Base-by-base conservation (phyloP, 768 basidiomycete genomes). In the Leccinum subtestaceum region DNA sequence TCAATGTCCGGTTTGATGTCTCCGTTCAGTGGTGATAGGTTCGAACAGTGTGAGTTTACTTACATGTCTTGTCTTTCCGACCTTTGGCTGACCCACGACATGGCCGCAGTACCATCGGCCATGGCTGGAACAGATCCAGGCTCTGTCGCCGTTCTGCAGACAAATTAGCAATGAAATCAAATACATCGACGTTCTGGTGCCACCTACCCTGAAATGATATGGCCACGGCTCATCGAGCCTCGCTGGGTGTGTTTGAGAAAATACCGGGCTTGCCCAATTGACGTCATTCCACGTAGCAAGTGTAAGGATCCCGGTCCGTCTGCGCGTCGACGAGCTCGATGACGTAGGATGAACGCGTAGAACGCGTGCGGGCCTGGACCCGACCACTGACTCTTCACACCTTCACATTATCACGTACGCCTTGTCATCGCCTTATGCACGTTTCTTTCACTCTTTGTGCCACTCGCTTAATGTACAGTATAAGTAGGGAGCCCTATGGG, bases 1-100 rank as follows among this genome's bases (percentile, higher is more conserved):
- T 69, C 54, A 1, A 63, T 80, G 65, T 88, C 79, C 2, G 86
- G 86, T 68, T 88, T 88, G 56, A 88, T 79, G 60, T 87, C 85
- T 15, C 86, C 87, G 56, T 86, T 83, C 53, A 84, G 71, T 7
- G 87, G 86, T 1, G 86, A 0, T 32, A 32, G 32, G 32, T 32
- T 12, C 32, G 4, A 32, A 5, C 4, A 46, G 7, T 5, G 19
- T 13, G 27, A 48, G 38, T 31, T n/a, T 12, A 61, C 75, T 69
- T 67, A 84, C 84, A 65, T 74, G 69, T 67, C 80, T 76, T 3
- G 81, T 83, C 56, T 63, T 72, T 17, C 81, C 82, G 56, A 72
- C 70, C 55, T 78, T 77, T 40, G 73, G 74, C 49, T 74, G 75
- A 27, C 81, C 75, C 27, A 77, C 74, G 12, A 86, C 75, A 54